Conservation (phyloP, 331 rosid genomes). For the Telfairia occidentalis region DNA sequence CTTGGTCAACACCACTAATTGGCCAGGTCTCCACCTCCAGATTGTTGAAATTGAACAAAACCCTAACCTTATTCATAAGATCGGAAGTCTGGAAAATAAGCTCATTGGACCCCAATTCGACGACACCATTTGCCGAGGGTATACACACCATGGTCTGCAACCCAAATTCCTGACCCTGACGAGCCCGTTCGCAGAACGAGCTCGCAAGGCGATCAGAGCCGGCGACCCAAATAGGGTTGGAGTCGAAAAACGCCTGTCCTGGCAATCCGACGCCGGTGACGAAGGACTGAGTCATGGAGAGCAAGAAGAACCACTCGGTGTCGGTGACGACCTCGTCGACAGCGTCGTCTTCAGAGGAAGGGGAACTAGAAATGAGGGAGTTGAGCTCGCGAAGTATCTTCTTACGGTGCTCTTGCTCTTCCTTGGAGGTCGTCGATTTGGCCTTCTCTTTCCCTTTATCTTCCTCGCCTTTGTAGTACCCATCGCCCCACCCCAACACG, state of each 20-base stretch:
- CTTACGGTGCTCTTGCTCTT: slow-evolving; percentile 55
- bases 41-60: slow-evolving; percentile 58
- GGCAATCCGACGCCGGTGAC: slow-evolving; percentile 55
- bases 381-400: slow-evolving; percentile 65
- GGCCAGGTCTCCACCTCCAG: slow-evolving; percentile 58
- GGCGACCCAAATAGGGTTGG: slow-evolving; percentile 48
- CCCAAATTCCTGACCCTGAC: slow-evolving; percentile 51
- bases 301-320: slow-evolving; percentile 86
- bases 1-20: slow-evolving; percentile 28
- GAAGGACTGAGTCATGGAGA: slow-evolving; percentile 84
- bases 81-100: slow-evolving; percentile 49
- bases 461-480: slow-evolving; percentile 59
- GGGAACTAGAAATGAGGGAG: slow-evolving; percentile 59
- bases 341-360: slow-evolving; percentile 29
- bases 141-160: slow-evolving; percentile 65
- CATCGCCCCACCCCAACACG: slow-evolving; percentile 85
- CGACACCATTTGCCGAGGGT: slow-evolving; percentile 66
- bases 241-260: slow-evolving; percentile 47
- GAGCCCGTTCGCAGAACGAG: slow-evolving; percentile 57
- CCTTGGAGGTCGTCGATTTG: slow-evolving; percentile 8
- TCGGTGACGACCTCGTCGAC: slow-evolving; percentile 77
- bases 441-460: slow-evolving; percentile 25
- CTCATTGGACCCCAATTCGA: slow-evolving; percentile 81
- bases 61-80: slow-evolving; percentile 61
- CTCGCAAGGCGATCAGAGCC: slow-evolving; percentile 40